A percentile compares a stretch with the other conserved stretches of the same genome.
Conservation (phyloP, 2,329 filamentous ascomycete species). For the Stachybotrys echinatus region DNA sequence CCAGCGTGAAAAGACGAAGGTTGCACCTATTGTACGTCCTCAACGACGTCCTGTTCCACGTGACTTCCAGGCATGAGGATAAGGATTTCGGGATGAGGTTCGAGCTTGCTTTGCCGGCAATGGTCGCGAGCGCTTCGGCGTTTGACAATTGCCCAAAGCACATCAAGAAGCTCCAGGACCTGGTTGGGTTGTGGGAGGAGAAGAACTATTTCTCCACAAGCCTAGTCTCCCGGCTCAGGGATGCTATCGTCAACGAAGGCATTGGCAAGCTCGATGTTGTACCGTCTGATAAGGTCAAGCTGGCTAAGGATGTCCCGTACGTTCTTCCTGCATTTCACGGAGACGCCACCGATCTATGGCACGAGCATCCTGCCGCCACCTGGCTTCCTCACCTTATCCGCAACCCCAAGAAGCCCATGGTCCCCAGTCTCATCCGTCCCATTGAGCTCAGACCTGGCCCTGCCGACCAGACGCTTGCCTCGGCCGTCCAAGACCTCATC, state of each 20-base stretch:
- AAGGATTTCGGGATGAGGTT: slow-evolving; percentile 51
- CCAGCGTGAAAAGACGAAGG: slow-evolving; percentile 61
- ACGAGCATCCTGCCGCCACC: slow-evolving; percentile 77
- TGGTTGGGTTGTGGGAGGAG: slow-evolving; percentile 68
- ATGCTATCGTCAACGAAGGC: slow-evolving; percentile 42
- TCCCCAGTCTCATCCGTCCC: slow-evolving; percentile 64
- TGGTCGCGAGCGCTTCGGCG: slow-evolving; percentile 54
- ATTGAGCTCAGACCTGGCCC: slow-evolving; percentile 65
- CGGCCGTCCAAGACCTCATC: slow-evolving; percentile 66
- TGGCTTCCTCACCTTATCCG: slow-evolving; percentile 75
- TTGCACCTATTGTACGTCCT: slow-evolving; percentile 74
- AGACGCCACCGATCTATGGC: slow-evolving; percentile 66
- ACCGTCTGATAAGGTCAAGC: slow-evolving; percentile 21
- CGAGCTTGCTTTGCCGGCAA: slow-evolving; percentile 53
- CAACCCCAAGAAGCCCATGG: slow-evolving; percentile 70
- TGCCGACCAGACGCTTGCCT: slow-evolving; percentile 59
- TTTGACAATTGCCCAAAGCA: slow-evolving; percentile 61
- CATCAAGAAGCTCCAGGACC: slow-evolving; percentile 54
- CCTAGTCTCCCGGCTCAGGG: slow-evolving; percentile 53
- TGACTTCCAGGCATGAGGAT: slow-evolving; percentile 46
- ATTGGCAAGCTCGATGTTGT: slow-evolving; percentile 15
- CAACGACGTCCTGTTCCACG: slow-evolving; percentile 73
- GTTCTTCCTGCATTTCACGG: slow-evolving; percentile 73
- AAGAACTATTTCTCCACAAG: slow-evolving; percentile 54
- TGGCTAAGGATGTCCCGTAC: slow-evolving; percentile 57